phyloP scores from a whole-genome alignment of 1,139 yeast species.

The Diutina pseudorugosa region DNA sequence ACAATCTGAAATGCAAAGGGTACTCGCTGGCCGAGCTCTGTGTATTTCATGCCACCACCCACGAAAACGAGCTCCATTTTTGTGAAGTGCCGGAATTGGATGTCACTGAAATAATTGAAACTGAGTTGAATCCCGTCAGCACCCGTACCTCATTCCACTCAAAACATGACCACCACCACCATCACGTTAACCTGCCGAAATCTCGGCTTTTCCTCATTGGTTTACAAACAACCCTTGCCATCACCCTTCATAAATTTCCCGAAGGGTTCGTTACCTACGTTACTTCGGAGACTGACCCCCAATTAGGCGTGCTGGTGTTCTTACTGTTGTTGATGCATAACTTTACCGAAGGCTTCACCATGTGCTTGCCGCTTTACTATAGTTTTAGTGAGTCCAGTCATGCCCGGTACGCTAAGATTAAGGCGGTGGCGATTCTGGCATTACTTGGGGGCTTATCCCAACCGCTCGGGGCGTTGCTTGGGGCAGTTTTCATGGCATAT shows the following conservation, averaged over 20 bases:
- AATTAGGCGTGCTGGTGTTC: constrained; percentile 69
- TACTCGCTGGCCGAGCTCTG: constrained; percentile 34
- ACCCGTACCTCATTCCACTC: constrained; percentile 10
- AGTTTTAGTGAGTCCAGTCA: constrained; percentile 27
- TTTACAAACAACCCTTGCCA: constrained; percentile 78
- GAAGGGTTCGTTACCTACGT: constrained; percentile 88
- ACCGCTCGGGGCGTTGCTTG: constrained; percentile 78
- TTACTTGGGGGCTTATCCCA: constrained; percentile 75
- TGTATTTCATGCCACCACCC: constrained; percentile 7
- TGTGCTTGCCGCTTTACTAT: constrained; percentile 81
- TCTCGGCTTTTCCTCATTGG: constrained; percentile 77
- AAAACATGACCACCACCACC: constrained; percentile 45
- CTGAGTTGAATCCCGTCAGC: constrained; percentile 4
- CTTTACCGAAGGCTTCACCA: constrained; percentile 89
- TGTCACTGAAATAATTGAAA: neutral
- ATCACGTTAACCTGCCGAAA: constrained; percentile 65
- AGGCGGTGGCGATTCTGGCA: constrained; percentile 56
- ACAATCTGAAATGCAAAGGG: constrained; percentile 35
- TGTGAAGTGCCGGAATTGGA: constrained; percentile 1
- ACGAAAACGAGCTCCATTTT: neutral
- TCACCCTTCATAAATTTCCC: constrained; percentile 83
- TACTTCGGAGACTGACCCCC: constrained; percentile 61
- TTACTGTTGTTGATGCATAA: constrained; percentile 80
- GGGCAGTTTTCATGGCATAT: constrained; percentile 41
- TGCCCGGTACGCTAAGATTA: constrained; percentile 29